Base-by-base conservation (phyloP, 768 basidiomycete genomes). In the Sarcomyxa edulis region DNA sequence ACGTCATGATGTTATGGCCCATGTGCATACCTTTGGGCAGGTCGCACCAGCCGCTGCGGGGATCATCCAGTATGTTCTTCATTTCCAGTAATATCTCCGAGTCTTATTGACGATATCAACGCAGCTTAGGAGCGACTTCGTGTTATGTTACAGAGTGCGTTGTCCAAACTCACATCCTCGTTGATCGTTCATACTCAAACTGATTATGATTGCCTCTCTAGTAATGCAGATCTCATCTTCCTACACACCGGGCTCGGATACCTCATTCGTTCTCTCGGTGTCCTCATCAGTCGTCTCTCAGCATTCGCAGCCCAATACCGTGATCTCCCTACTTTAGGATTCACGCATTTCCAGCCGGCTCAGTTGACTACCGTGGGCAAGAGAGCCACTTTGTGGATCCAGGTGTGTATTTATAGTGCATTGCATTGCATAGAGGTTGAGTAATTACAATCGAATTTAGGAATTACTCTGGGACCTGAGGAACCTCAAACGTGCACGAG, bases 1-100 rank as follows among this genome's bases (percentile, higher is more conserved):
- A 18, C 75, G 96, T 9, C 96, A 99, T 65, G 96, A 99, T 62
- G 96, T 99, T 30, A 99, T 99, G 96, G 96, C 96, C 0, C 96
- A 99, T 55, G 96, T 99, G 30, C 92, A 98, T 64, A 96, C 94
- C 3, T 99, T 97, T 57, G 94, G 94, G 5, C 75, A 72, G 31
- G 85, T 94, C 37, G 94, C 94, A 1, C 94, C 94, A 7, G 87
- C 89, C 23, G 94, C 94, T 18, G 93, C 93, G 11, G 90, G 92
- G 12, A 95, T 97, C 54, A 96, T 97, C 48, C 94, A 97, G 88
- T 89, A 48, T 43, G 77, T 67, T 19, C 27, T 37, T 20, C 35
- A 38, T 27, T 40, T 25, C 30, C 25, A 14, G n/a, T n/a, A n/a
- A n/a, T n/a, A n/a, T n/a, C n/a, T n/a, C n/a, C n/a, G 11, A 6